Evolutionary conservation across 2,329 filamentous ascomycete genomes (phyloP), one percentile per base, ranked within the genome.

Genomic region (Diaporthe aspalathi): DNA sequence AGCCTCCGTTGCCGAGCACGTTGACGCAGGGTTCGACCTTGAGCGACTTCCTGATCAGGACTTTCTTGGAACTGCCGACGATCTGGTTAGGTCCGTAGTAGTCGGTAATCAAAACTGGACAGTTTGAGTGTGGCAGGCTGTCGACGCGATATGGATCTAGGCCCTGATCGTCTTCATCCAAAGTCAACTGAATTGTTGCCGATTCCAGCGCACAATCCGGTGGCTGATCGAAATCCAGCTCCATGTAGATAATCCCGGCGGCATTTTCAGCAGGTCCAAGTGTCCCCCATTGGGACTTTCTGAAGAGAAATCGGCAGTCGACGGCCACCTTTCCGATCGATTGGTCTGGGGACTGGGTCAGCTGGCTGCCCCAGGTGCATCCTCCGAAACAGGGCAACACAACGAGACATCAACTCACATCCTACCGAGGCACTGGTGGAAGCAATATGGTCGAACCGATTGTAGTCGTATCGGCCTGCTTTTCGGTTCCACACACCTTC

Each of bases 191-290:
- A 2, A 79, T 73, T 4, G 72, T 76, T 20, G 77, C 76, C 27
- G 50, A 74, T 62, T 73, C 76, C 12, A 78, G 72, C 9, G 72
- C 74, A 43, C 75, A 77, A 24, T 75, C 74, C 2, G 52, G 66
- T 14, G 76, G 76, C 38, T 79, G 74, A 6, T 70, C 73, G 57
- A 79, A 79, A 14, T 69, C 69, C 14, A 79, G 57, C 27, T 78
- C 77, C n/a, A 79, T 54, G 47, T 79, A 78, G n/a, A 79, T 70
- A 29, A 79, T 74, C 11, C 77, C 77, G 1, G 74, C 77, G 8
- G 75, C 74, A 43, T 71, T 70, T 16, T 76, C 65, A 11, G 68
- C 71, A 0, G 47, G 67, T 17, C 70, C 72, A 20, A 78, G 45
- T 12, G 75, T 73, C 7, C 77, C 77, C 78, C 77, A 79, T 70